Conservation (phyloP, 2,329 filamentous ascomycete species). For the Aspergillus pseudonomiae region DNA sequence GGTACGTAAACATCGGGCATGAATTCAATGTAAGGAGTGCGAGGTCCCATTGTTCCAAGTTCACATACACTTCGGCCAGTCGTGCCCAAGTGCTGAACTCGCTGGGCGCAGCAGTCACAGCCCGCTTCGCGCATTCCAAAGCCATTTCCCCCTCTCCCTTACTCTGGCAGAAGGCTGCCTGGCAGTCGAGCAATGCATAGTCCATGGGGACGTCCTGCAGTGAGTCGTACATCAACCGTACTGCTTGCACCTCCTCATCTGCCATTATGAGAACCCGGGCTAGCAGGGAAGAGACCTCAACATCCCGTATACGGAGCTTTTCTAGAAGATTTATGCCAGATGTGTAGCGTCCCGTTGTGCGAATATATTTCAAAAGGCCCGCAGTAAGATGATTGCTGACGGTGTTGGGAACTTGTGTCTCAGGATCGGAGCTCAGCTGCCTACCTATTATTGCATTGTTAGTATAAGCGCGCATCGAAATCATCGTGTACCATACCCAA, state of each 20-base stretch:
- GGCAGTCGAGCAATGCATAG: conserved; percentile 92
- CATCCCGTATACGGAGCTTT: conserved; percentile 86
- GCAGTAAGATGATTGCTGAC: conserved; percentile 94
- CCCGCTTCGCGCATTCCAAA: conserved; percentile 88
- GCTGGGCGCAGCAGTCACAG: conserved; percentile 91
- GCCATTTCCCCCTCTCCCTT: conserved; percentile 89
- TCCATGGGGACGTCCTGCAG: conserved; percentile 95
- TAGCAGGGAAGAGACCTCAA: conserved; percentile 90
- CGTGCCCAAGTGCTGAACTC: conserved; percentile 98
- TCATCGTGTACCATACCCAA: conserved; percentile 60
- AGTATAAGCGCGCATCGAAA: conserved; percentile 9
- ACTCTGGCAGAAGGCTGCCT: conserved; percentile 85
- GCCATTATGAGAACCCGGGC: conserved; percentile 91
- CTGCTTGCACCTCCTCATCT: conserved; percentile 95
- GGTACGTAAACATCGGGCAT: conserved; percentile 99
- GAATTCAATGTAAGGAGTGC: conserved; percentile 95
- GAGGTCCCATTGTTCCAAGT: conserved; percentile 94
- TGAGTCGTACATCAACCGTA: conserved; percentile 83
- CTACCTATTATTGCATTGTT: conserved; percentile 62
- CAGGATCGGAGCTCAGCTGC: conserved; percentile 93
- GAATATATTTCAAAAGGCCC: conserved; percentile 92
- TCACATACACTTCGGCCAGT: conserved; percentile 89
- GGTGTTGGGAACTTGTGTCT: conserved; percentile 95
- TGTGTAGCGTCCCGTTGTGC: conserved; percentile 89
- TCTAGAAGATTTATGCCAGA: conserved; percentile 98